Evolutionary conservation across 2,329 filamentous ascomycete genomes (phyloP), one percentile per base, ranked within the genome.

Genomic region (Leptographium flavum): DNA sequence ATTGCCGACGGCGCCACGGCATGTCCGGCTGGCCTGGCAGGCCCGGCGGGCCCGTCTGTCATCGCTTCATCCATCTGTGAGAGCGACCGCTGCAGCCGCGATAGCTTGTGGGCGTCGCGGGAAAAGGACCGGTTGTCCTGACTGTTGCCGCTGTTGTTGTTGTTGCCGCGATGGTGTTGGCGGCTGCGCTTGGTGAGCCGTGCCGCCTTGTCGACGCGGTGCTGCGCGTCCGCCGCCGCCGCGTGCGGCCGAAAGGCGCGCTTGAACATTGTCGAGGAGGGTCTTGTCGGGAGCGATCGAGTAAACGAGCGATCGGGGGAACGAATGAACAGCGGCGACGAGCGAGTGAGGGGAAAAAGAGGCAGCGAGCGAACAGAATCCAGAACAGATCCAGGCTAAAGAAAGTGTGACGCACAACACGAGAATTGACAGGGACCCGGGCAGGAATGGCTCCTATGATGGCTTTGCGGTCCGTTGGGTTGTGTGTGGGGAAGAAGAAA

Each of bases 51-150:
- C 42, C 55, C 58, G 54, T 63, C 63, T n/a, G 46, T 56, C 56
- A 49, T 62, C 19, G 22, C 14, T 13, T 15, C 62, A 50, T 50
- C 55, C 39, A 35, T 36, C 41, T 59, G 57, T 57, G 82, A 78
- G 63, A 87, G 71, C 66, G 83, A 88, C 70, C 83, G 82, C 67
- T 90, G 81, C 76, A 93, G 73, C 76, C 85, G 92, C 74, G 75
- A 73, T 60, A 81, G 71, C 74, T 88, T 92, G 65, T 79, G 73
- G 58, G 79, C 74, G 68, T 90, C 84, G 71, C 83, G 79, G 51
- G 66, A 65, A 56, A 58, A 59, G 52, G 49, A 39, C 41, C 39
- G 22, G 37, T 14, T 23, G 25, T 31, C 31, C 6, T n/a, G 9
- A 2, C 30, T 10, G 2, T 38, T 25, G 22, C 32, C 21, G 35